Base-by-base conservation (phyloP, 441 rosid genomes). In the Croton setiger region DNA sequence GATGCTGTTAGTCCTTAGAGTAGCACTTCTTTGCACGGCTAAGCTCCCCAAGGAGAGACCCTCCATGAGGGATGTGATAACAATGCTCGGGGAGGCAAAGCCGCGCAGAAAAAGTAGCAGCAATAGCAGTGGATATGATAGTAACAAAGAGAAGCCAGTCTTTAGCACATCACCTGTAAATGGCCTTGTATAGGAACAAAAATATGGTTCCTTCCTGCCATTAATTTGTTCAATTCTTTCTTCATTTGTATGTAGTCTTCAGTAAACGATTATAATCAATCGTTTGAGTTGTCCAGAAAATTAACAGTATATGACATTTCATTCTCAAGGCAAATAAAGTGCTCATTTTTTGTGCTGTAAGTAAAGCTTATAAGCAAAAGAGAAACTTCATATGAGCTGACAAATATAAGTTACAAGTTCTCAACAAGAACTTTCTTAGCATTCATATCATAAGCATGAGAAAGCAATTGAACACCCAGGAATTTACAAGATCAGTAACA, bases 1-100 rank as follows among this genome's bases (percentile, higher is more conserved):
- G 87, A 94, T 91, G 98, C 88, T 91, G 15, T 67, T 94, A 45
- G 97, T 89, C 31, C 84, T 90, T 63, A 85, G 89, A 27, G 87
- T 90, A 51, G 97, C 97, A 37, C 85, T 94, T 76, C 83, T 90
- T 23, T 94, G 96, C 74, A 90, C 96, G 0, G 85, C 92, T 0
- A 91, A 90, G 82, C 93, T 85, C 61, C 96, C 99, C 18, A 90
- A 82, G 78, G 97, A 90, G 62, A 86, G 97, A 72, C 98, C 98
- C 3, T 86, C 97, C 0, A 94, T 94, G 97, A 87, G 92, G 72
- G 96, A 94, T 69, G 97, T 87, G 49, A 79, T 92, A 65, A 84
- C 96, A 7, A 94, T 94, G 99, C 93, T 92, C 3, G 85, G 87
- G 9, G 97, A 94, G 76, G 99, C 97, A 17, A 94, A 88, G 68